Evolutionary conservation across 331 rosid species (phyloP).

Genomic region (Quercus phellos): DNA sequence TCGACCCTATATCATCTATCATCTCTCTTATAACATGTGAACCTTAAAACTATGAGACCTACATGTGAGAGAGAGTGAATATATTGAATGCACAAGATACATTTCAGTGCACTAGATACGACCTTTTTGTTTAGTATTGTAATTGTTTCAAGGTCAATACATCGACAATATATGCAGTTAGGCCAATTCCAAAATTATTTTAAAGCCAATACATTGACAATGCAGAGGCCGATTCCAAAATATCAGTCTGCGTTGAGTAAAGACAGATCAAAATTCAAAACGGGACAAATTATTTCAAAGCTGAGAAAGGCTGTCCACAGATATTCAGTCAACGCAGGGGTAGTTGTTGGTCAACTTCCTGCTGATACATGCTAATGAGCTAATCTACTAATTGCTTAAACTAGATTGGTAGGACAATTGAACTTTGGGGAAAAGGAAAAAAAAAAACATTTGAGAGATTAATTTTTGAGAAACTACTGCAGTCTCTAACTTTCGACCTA

Average conservation of each 20-base stretch:
- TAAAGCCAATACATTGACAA: not conserved
- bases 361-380: slow-evolving; percentile 13
- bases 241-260: not conserved
- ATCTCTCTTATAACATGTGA: too few relatives aligned
- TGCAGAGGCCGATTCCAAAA: not conserved
- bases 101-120: too few relatives aligned
- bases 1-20: too few relatives aligned
- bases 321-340: not conserved
- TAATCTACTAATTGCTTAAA: slow-evolving; percentile 13
- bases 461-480: not conserved
- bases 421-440: not conserved
- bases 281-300: not conserved
- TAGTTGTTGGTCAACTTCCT: not conserved
- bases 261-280: not conserved
- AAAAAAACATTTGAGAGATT: not conserved
- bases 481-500: slow-evolving; percentile 11
- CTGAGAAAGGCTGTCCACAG: not conserved
- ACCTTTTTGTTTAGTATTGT: too few relatives aligned
- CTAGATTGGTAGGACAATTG: slow-evolving; percentile 2
- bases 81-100: too few relatives aligned
- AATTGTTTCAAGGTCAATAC: not conserved
- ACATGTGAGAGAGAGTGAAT: too few relatives aligned
- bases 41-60: too few relatives aligned
- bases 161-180: too few relatives aligned
- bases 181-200: too few relatives aligned